Percentiles rank a stretch among this genome's conserved stretches.
phyloP scores from a whole-genome alignment of 2,329 filamentous ascomycete genomes.

The Colletotrichum filicis region DNA sequence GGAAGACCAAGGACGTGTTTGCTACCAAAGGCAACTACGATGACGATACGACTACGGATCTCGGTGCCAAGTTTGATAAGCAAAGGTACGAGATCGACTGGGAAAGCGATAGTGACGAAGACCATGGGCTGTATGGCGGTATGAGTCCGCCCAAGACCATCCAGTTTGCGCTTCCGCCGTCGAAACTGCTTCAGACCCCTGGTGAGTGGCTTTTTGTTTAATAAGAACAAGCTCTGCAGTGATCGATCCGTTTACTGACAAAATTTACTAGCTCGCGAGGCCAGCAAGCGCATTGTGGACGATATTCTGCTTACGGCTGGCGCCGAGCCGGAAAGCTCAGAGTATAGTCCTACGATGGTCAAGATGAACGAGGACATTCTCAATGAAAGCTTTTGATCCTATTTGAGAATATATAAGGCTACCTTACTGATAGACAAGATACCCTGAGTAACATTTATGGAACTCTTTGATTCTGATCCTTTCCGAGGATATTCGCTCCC shows the following conservation, averaged over 20 bases:
- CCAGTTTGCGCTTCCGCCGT: constrained; percentile 83
- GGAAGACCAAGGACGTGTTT: constrained; percentile 63
- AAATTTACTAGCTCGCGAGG: constrained; percentile 72
- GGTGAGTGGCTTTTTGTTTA: constrained; percentile 57
- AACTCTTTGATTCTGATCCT: background rate
- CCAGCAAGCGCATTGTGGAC: constrained; percentile 83
- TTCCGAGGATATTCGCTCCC: no score
- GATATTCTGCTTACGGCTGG: constrained; percentile 83
- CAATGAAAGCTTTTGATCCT: constrained; percentile 69
- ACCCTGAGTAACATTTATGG: background rate
- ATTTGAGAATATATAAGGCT: background rate
- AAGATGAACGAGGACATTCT: constrained; percentile 72
- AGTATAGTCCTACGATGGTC: constrained; percentile 74
- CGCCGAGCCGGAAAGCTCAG: constrained; percentile 64
- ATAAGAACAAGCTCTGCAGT: background rate
- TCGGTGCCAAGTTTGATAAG: constrained; percentile 35
- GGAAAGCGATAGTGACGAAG: constrained; percentile 79
- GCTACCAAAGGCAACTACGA: constrained; percentile 39
- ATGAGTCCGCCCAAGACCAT: constrained; percentile 95
- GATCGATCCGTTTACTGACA: constrained; percentile 14
- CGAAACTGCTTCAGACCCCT: constrained; percentile 82
- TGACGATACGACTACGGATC: constrained; percentile 37
- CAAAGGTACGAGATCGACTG: constrained; percentile 71
- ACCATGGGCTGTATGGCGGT: constrained; percentile 71
- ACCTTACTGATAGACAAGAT: background rate